phyloP scores from a whole-genome alignment of 2,329 filamentous ascomycete genomes.

The Cercospora nicotianae region DNA sequence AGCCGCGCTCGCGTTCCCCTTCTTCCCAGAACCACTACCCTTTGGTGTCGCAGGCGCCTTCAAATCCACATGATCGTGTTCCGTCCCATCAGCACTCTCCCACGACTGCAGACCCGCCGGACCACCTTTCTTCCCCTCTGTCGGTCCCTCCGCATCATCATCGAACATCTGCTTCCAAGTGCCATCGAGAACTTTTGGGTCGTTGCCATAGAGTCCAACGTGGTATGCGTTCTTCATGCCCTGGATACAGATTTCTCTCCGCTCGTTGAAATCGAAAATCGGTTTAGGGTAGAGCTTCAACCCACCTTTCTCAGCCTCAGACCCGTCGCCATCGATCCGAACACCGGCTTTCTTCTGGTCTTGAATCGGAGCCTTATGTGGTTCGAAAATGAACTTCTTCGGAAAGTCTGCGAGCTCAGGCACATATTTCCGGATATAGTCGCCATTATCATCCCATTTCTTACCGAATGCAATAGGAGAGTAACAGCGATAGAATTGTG shows the following conservation, averaged over 20 bases:
- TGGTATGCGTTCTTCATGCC: constrained; percentile 71
- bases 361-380: constrained; percentile 68
- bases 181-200: constrained; percentile 62
- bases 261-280: constrained; percentile 72
- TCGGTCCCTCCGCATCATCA: constrained; percentile 49
- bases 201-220: constrained; percentile 64
- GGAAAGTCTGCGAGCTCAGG: constrained; percentile 54
- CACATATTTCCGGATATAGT: constrained; percentile 64
- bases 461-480: constrained; percentile 69
- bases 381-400: constrained; percentile 75
- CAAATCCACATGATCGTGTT: constrained; percentile 22
- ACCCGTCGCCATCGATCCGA: constrained; percentile 55
- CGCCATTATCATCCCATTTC: constrained; percentile 72
- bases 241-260: constrained; percentile 62
- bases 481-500: constrained; percentile 65
- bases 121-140: constrained; percentile 43
- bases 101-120: constrained; percentile 40
- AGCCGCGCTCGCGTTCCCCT: background rate
- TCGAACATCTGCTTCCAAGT: constrained; percentile 55
- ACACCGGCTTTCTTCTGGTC: constrained; percentile 71
- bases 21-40: constrained; percentile 6
- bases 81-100: constrained; percentile 34
- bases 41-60: constrained; percentile 20
- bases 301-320: constrained; percentile 43
- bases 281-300: constrained; percentile 65